phyloP scores from a whole-genome alignment of 148 eudicot species.

The Chenopodium suecicum region DNA sequence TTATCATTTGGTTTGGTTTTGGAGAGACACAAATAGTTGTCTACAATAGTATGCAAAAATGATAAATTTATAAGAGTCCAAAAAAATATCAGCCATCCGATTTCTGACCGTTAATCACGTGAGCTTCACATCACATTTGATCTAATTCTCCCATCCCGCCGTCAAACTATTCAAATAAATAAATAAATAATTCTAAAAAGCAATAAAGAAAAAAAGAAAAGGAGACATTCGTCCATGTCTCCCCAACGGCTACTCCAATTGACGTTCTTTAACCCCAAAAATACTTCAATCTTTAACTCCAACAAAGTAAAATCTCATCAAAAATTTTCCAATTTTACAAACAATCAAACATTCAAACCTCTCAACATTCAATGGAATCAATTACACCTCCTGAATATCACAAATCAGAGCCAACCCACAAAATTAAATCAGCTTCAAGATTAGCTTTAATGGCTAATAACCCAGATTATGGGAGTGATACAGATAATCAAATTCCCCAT shows the following conservation, averaged over 20 bases:
- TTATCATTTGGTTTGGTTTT: too few species aligned
- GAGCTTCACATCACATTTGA: neutral
- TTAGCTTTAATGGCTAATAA: slow-evolving; percentile 40
- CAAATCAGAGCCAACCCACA: slow-evolving; percentile 45
- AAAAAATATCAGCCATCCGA: neutral
- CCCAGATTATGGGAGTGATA: slow-evolving; percentile 28
- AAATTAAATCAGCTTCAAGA: slow-evolving; percentile 60
- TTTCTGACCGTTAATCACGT: slow-evolving; percentile 32
- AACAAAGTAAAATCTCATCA: neutral
- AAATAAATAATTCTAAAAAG: neutral
- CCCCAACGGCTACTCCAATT: slow-evolving; percentile 34
- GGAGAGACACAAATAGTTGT: too few species aligned
- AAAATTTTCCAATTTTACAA: neutral
- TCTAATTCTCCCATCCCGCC: neutral
- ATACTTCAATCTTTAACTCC: neutral
- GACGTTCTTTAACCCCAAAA: slow-evolving; percentile 7
- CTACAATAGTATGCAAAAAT: too few species aligned
- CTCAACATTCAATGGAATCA: neutral
- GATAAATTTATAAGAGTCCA: too few species aligned
- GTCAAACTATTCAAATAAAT: slow-evolving; percentile 21
- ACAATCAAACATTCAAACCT: neutral
- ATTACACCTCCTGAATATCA: slow-evolving; percentile 8
- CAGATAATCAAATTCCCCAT: slow-evolving; percentile 33
- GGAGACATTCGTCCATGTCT: slow-evolving; percentile 14
- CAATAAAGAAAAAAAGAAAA: slow-evolving; percentile 1